These are phyloP conservation scores for Lichtheimia hyalospora DNA, from an alignment of 371 early-diverging fungal species.

Conservation along the genomic window DNA sequence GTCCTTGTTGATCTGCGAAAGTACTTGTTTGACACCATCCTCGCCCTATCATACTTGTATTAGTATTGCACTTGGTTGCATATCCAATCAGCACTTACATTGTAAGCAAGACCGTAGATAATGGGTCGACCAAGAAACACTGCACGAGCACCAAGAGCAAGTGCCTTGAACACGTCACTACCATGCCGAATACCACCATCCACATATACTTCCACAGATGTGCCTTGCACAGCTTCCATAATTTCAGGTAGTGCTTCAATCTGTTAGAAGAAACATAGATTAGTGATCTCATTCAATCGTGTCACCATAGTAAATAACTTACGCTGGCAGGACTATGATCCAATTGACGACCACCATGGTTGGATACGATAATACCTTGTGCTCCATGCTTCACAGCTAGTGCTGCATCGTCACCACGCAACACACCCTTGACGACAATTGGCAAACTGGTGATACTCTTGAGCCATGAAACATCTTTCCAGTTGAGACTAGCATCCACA, in stretches of 20 bases:
- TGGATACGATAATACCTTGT: constrained; percentile 68
- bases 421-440: constrained; percentile 71
- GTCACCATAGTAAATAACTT: background rate
- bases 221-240: constrained; percentile 49
- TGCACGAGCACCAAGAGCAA: constrained; percentile 71
- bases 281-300: no score
- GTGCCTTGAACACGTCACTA: constrained; percentile 67
- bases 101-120: constrained; percentile 52
- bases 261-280: background rate
- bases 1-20: constrained; percentile 17
- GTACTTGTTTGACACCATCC: constrained; percentile 18
- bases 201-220: constrained; percentile 59
- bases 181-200: constrained; percentile 75
- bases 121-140: constrained; percentile 73
- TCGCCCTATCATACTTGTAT: constrained; percentile 9
- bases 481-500: constrained; percentile 40
- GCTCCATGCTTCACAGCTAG: constrained; percentile 59
- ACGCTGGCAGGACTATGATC: constrained; percentile 53
- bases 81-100: constrained; percentile 4
- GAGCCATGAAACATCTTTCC: constrained; percentile 74
- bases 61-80: no score
- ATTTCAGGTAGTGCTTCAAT: constrained; percentile 64
- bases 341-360: constrained; percentile 81
- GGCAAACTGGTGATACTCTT: constrained; percentile 58
- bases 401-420: constrained; percentile 67